Evolutionary conservation across 2,329 filamentous ascomycete species (phyloP), one percentile per base, ranked within the genome.

Genomic region (Paraconiothyrium brasiliense): DNA sequence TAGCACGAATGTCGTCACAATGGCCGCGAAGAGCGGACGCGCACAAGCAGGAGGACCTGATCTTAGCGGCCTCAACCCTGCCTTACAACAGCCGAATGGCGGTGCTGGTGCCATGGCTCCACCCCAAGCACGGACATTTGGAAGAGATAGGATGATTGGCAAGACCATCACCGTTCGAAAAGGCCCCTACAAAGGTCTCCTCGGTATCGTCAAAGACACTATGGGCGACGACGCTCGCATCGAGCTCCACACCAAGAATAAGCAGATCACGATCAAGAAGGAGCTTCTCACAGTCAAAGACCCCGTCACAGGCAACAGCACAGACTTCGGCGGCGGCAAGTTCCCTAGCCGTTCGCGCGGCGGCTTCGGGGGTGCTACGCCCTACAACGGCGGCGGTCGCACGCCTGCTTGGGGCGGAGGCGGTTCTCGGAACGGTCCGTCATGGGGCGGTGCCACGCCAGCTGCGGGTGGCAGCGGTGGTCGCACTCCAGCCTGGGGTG

Each of bases 141-240:
- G 93, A 24, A 88, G 93, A 43, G 95, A 99, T 78, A 88, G 89
- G 58, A 85, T 95, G 32, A 89, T 98, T 65, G 94, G 94, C 47
- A 94, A 97, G 81, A 97, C 93, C 0, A 93, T 98, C 48, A 92
- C 90, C 55, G 91, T 98, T 73, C 88, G 90, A 60, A 93, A 90
- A 75, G 95, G 95, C 32, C 89, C 91, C 24, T 93, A 94, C 83
- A 99, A 99, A 81, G 94, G 94, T 59, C 85, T 97, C 47, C 84
- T 98, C 46, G 95, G 95, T 70, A 97, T 97, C 67, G 94, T 99
- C 70, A 97, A 97, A 76, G 94, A 98, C 75, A 91, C 94, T 0
- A 97, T 92, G 7, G 94, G 96, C 70, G 87, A 87, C 3, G 88
- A 91, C 72, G 94, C 93, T 34, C 91, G 94, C 65, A 91, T 99